A percentile compares a stretch with the other conserved stretches of the same genome.
Evolutionary conservation across 2,329 filamentous ascomycete species (phyloP).

Genomic region (Trichoderma semiorbis): DNA sequence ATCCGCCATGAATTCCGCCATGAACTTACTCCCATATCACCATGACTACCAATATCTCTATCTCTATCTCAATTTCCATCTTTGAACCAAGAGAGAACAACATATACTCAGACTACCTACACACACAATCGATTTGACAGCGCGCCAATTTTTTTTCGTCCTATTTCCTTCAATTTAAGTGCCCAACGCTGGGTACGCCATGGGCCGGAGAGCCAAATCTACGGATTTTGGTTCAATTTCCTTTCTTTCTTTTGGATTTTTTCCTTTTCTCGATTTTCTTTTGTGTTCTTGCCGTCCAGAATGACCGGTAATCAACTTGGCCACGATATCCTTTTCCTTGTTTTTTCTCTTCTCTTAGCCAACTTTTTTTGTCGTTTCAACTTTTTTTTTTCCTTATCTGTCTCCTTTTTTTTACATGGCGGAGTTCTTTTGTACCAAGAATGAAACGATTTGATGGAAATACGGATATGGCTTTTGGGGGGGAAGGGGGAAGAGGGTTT

Average conservation of each 20-base stretch:
- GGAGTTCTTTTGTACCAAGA: constrained; percentile 11
- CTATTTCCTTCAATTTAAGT: background rate
- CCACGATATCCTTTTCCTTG: background rate
- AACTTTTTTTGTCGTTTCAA: background rate
- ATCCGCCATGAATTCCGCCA: background rate
- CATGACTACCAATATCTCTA: no score
- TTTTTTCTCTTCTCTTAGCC: background rate
- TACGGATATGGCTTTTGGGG: background rate
- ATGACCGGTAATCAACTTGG: background rate
- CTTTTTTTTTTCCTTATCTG: background rate
- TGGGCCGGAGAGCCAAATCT: background rate
- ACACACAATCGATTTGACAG: background rate
- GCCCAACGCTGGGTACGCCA: background rate
- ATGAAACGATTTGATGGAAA: background rate
- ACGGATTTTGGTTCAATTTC: background rate
- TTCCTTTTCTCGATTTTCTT: background rate
- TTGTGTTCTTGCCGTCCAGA: background rate
- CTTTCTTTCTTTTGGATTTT: background rate
- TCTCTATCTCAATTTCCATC: background rate
- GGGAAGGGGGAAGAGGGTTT: background rate
- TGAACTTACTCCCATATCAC: background rate
- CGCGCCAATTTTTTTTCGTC: background rate
- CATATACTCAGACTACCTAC: background rate
- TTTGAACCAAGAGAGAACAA: background rate
- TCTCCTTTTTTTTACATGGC: background rate